Evolutionary conservation across 1,284 basidiomycete species (phyloP), one percentile per base, ranked within the genome.

Genomic region (Trametes polyzona): DNA sequence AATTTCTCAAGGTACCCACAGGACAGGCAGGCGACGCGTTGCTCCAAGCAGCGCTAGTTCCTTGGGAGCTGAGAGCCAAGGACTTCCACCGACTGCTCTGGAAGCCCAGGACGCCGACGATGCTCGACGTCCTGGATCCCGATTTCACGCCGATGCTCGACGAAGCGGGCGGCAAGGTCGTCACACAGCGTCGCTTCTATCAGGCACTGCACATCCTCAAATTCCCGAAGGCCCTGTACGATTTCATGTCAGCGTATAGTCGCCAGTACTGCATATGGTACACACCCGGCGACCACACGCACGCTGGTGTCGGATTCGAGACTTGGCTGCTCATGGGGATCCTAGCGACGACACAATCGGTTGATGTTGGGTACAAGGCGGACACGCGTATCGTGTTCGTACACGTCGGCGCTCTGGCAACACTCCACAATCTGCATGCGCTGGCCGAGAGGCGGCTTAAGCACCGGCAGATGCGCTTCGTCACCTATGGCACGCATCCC

Each of bases 401-500:
- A 21, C 86, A 90, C 67, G 78, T 83, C n/a, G 81, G 81, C 19
- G 76, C 84, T 9, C 64, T 90, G 52, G 67, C 66, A 36, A 76
- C 71, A 1, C 60, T 90, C 4, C 71, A 77, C 55, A 75, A 74
- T 19, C 66, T 89, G 21, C 78, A 78, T 2, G 71, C 68, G 4
- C 69, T 89, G 24, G 75, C 74, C 4, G 74, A 79, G 35, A 76
- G 83, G 42, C 70, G 82, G 9, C 66, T 62, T 23, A 77, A 78
- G 21, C 66, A 67, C 11, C 71, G 74, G 23, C 76, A 81, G 26
- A 66, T 82, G 11, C 81, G 81, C 32, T 88, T 90, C 63, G 82
- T 83, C 65, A 81, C 81, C 0, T 91, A 86, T 71, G 88, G 88
- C 0, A 81, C 83, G 11, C 81, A 87, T 67, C 67, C 79, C 35